These are phyloP conservation scores for Epicoccum nigrum DNA, from an alignment of 2,329 filamentous ascomycete genomes.

Conservation along the genomic window DNA sequence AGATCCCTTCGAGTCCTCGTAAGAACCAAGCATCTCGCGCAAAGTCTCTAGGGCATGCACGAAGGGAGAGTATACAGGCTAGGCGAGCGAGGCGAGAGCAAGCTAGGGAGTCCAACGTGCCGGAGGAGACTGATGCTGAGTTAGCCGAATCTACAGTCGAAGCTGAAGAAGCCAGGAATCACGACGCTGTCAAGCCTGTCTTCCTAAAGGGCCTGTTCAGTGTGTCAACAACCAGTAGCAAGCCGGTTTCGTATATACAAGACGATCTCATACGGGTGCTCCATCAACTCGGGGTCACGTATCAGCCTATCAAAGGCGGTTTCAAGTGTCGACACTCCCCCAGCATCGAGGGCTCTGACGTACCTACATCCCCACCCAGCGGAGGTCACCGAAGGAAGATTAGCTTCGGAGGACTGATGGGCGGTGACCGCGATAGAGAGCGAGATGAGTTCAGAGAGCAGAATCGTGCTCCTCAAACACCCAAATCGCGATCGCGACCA, in stretches of 20 bases:
- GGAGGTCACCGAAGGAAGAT: constrained; percentile 74
- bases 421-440: constrained; percentile 63
- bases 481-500: constrained; percentile 53
- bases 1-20: constrained; percentile 45
- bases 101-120: constrained; percentile 75
- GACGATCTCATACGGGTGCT: constrained; percentile 90
- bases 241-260: constrained; percentile 83
- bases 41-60: constrained; percentile 86
- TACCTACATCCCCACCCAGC: constrained; percentile 44
- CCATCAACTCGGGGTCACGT: constrained; percentile 86
- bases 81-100: constrained; percentile 77
- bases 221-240: constrained; percentile 93
- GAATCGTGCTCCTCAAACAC: constrained; percentile 58
- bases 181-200: constrained; percentile 88
- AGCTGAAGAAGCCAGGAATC: constrained; percentile 62
- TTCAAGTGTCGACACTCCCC: constrained; percentile 89
- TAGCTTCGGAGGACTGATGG: constrained; percentile 76
- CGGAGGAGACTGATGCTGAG: constrained; percentile 89
- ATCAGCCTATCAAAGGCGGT: constrained; percentile 88
- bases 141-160: constrained; percentile 60
- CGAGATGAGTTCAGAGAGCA: constrained; percentile 74
- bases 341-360: constrained; percentile 78
- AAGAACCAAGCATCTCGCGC: constrained; percentile 60
- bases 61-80: constrained; percentile 90
- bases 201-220: constrained; percentile 97